Evolutionary conservation across 1,284 basidiomycete species (phyloP), one percentile per base, ranked within the genome.

Genomic region (Ganoderma multipileum): DNA sequence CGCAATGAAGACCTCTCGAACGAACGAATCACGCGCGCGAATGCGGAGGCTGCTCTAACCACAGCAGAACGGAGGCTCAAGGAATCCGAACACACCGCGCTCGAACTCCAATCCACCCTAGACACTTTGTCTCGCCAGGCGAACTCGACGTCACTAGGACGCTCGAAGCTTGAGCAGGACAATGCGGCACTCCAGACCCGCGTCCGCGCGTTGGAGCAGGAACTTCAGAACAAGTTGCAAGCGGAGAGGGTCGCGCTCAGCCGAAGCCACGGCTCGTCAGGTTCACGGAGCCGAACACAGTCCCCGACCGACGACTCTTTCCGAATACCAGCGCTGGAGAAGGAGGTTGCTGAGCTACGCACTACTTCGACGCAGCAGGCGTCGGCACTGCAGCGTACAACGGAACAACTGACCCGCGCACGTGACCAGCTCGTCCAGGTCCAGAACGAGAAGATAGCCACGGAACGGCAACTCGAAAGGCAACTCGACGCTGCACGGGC

Each of bases 401-500:
- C 81, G 50, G 81, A 85, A 66, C 89, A 87, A 72, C 78, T 88
- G 9, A 76, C 83, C 4, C 83, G 81, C 26, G 79, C 81, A 3
- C 87, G 89, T 64, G 78, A 80, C 11, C 82, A 87, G 47, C 75
- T 88, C 14, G 78, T 88, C 28, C 83, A 82, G 63, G 77, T 82
- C 12, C 86, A 89, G 72, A 93, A 93, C 68, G 89, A 89, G 76
- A 86, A 84, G 70, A 81, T 84, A 2, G 88, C 87, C 1, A 65
- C 82, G 28, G 89, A 90, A 72, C 86, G 81, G 76, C 81, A 78
- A 54, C 72, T 83, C 52, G 79, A 80, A 55, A 76, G 76, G 26
- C 80, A 84, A 70, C 77, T 91, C 1, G 77, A 79, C 18, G 83
- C 85, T 44, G 74, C 89, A 52, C 75, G 80, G 67, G 78, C 79